Percentiles rank a stretch among this genome's conserved stretches.
phyloP scores from a whole-genome alignment of 148 eudicot species.

The Agrostemma githago region DNA sequence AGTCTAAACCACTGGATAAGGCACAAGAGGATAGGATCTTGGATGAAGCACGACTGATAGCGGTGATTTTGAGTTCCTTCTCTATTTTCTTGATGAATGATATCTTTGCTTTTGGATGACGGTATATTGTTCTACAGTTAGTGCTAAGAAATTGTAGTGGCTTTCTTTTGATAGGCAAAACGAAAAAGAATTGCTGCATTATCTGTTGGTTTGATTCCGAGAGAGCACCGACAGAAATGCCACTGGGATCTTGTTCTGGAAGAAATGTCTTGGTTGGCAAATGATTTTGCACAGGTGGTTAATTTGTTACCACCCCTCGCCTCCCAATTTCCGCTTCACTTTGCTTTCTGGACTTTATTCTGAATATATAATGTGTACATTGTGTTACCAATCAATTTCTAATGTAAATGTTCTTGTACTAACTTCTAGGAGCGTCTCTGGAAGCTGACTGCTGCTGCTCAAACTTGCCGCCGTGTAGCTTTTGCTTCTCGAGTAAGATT shows the following conservation, averaged over 20 bases:
- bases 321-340: background rate
- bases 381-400: background rate
- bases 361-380: background rate
- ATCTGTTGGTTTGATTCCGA: slow-evolving; percentile 41
- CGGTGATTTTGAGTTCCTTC: slow-evolving; percentile 46
- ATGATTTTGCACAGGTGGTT: slow-evolving; percentile 94
- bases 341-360: background rate
- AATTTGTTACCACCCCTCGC: background rate
- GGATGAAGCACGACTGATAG: slow-evolving; percentile 75
- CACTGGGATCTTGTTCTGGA: slow-evolving; percentile 93
- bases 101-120: slow-evolving; percentile 11
- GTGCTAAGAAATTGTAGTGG: slow-evolving; percentile 13
- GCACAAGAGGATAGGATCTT: slow-evolving; percentile 79
- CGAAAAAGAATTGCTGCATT: slow-evolving; percentile 73
- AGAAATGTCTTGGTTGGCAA: slow-evolving; percentile 97
- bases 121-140: background rate
- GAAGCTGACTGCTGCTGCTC: slow-evolving; percentile 84
- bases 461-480: slow-evolving; percentile 52
- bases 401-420: slow-evolving; percentile 3
- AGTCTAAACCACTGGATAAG: slow-evolving; percentile 40
- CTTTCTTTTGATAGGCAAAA: slow-evolving; percentile 53
- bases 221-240: slow-evolving; percentile 45
- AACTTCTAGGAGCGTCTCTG: slow-evolving; percentile 73
- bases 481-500: slow-evolving; percentile 48
- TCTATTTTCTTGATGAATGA: slow-evolving; percentile 13